Evolutionary conservation across 2,329 filamentous ascomycete species (phyloP), one percentile per base, ranked within the genome.

Genomic region (Apiospora kogelbergensis): DNA sequence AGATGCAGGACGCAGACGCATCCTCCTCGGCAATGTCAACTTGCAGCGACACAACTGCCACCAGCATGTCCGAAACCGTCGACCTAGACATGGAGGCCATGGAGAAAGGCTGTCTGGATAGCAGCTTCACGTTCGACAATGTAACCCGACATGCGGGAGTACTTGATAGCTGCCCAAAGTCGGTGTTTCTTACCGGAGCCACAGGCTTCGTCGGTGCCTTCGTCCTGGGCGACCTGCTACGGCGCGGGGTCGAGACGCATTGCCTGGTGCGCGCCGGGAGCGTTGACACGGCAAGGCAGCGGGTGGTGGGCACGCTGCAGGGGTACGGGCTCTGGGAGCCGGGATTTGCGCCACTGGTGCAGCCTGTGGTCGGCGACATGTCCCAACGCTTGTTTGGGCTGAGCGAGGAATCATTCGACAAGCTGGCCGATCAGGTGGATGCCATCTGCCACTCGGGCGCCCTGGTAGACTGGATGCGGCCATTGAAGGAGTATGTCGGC

Each of bases 401-500:
- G 24, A 63, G 66, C 44, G 68, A 73, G 20, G 69, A 69, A 37
- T 68, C n/a, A 3, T 77, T 78, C 67, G 70, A 75, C 45, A 66
- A 74, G 20, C 66, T 77, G 53, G 75, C 75, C 11, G 64, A 74
- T 37, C 41, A 63, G 41, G 72, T 77, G 9, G 74, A 76, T 69
- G 70, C 72, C 60, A 73, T 78, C 60, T 74, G 72, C 46, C 76
- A 77, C 67, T 74, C 75, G 10, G 76, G 74, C 15, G 75, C 67
- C 66, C 74, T 77, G 11, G 76, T 78, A 37, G 76, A 78, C 68
- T 78, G 76, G 76, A 73, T 77, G 73, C 75, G 73, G 30, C 76
- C 73, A 10, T 65, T 78, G 48, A 71, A 74, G 63, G 74, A 77
- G 20, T 78, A 78, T 66, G 60, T 77, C 42, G 76, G 75, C 20